A percentile compares a stretch with the other conserved stretches of the same genome.
Conservation (phyloP, 352 stramenopile species). For the Elongisporangium senticosum region DNA sequence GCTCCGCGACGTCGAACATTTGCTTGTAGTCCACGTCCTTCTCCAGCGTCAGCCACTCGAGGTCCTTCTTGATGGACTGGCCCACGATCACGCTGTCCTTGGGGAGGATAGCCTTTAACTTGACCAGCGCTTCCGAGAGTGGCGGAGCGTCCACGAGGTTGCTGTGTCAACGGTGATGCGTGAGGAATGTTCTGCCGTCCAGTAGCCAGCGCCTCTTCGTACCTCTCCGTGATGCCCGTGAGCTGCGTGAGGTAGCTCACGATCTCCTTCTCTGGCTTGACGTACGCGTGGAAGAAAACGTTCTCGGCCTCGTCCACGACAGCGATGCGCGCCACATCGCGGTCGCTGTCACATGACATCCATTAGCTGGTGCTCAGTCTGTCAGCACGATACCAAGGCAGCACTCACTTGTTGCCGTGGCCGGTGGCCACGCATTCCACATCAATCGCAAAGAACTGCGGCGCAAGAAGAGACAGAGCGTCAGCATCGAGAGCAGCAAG, state of each 20-base stretch:
- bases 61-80: conserved; percentile 91
- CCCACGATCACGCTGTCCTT: conserved; percentile 86
- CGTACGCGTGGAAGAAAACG: conserved; percentile 82
- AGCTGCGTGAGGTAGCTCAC: conserved; percentile 91
- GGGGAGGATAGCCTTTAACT: conserved; percentile 74
- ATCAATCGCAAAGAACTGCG: conserved; percentile 89
- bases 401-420: conserved; percentile 57
- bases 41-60: conserved; percentile 86
- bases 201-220: neutral
- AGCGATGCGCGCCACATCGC: conserved; percentile 86
- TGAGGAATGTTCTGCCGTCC: neutral
- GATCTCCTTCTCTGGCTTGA: conserved; percentile 80
- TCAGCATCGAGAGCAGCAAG: neutral
- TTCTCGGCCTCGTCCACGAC: conserved; percentile 86
- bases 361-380: neutral
- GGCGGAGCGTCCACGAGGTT: conserved; percentile 57
- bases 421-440: conserved; percentile 91
- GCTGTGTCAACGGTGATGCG: conserved; percentile 12
- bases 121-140: conserved; percentile 65
- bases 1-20: conserved; percentile 78
- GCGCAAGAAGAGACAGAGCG: conserved; percentile 5
- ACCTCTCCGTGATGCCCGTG: conserved; percentile 83
- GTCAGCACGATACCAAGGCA: neutral
- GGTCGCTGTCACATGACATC: conserved; percentile 50
- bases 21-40: conserved; percentile 81